Base-by-base conservation (phyloP, 768 basidiomycete species). In the Auricularia sp. region DNA sequence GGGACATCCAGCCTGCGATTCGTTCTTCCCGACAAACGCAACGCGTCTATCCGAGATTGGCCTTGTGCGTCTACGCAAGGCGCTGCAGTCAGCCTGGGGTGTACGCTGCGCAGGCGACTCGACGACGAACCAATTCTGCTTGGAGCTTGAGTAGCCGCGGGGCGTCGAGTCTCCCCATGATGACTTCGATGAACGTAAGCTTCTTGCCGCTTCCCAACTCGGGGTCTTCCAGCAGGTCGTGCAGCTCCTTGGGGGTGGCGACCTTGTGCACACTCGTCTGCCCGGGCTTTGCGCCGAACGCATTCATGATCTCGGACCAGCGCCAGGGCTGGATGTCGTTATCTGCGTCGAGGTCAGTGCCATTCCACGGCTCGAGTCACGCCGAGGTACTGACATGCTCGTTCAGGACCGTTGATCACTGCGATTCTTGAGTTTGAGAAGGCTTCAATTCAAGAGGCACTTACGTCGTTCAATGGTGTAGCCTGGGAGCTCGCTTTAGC, bases 271-370 rank as follows among this genome's bases (percentile, higher is more conserved):
- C 34, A 62, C 54, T 63, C 54, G n/a, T 39, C 29, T 65, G 59
- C 29, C 16, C 66, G 61, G 36, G 59, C 56, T 14, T 59, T 8
- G 56, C 85, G 54, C 83, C 84, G 51, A 90, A 76, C 35, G 82
- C 80, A 37, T 78, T 78, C n/a, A 90, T 77, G 37, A 91, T 78
- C 64, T 77, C 77, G 2, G 85, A 81, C 85, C 85, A 90, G 70
- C 84, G 82, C 83, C 94, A 97, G 70, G 87, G 77, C 34, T 81
- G 79, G 68, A 98, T 88, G 71, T 97, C 87, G 73, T 96, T 96
- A 76, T 97, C 95, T 72, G 16, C 21, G 6, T 16, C 18, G 18
- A 5, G 14, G 47, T 51, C 47, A 51, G 47, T 21, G 18, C 16
- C 21, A 18, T 14, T 7, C 34, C 6, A 29, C 56, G 7, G 33